Evolutionary conservation across 495 filamentous ascomycete species (phyloP), one percentile per base, ranked within the genome.

Genomic region (Penicillium maclennaniae): DNA sequence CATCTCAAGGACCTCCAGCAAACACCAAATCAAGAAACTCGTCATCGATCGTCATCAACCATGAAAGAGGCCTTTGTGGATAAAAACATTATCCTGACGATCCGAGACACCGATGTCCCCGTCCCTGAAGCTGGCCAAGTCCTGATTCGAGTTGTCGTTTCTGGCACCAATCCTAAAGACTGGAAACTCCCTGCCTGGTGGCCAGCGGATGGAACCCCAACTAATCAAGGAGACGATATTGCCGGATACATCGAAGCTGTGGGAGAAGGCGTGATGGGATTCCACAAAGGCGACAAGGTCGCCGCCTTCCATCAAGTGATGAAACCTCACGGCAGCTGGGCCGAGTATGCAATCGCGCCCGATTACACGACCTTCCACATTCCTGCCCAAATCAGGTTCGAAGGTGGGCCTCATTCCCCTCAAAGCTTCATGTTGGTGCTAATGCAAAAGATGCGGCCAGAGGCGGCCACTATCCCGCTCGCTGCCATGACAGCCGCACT

Each of bases 81-180:
- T 48, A 61, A 58, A 28, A 80, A 78, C 61, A 65, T 76, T 20
- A 68, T 69, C 50, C 82, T 86, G 70, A 58, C 81, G 34, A 80
- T 89, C 53, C 65, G 82, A 45, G 83, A 87, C 61, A 78, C 76
- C 40, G 72, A 79, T 26, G 77, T 87, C 51, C 88, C 88, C 0
- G 67, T 67, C n/a, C 81, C 82, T 2, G 77, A 76, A 38, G 69
- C 75, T 3, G 77, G 83, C 53, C 80, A 92, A 54, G 73, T 91
- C 25, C 75, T 91, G 9, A 89, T 87, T 58, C 81, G 82, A 51
- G 85, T 90, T 31, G 69, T 86, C 7, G 80, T 85, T n/a, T 79
- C 76, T 42, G 86, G 84, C 15, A 83, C 79, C 17, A 91, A 92
- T 61, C 89, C 88, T 5, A 92, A 91, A 60, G 88, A 91, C 70